Evolutionary conservation across 176 grass and related monocot genomes (phyloP).

Genomic region (Eremochloa ophiuroides): DNA sequence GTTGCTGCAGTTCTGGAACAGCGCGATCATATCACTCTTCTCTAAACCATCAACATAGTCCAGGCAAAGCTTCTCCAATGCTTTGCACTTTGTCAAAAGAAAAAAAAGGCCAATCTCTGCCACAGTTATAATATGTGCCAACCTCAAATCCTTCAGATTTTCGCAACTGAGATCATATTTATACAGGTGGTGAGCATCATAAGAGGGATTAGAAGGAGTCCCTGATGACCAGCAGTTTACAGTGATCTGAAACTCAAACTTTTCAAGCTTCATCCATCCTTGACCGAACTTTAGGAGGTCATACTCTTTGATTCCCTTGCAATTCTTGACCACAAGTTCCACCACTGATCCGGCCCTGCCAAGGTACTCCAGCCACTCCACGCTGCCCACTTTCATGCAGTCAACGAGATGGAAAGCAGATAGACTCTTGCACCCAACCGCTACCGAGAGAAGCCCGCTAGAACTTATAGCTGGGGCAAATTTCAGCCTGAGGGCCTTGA

Average conservation of each 20-base stretch:
- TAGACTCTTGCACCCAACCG: slow-evolving; percentile 51
- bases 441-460: slow-evolving; percentile 36
- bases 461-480: slow-evolving; percentile 1
- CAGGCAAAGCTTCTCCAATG: slow-evolving; percentile 52
- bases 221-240: slow-evolving; percentile 5
- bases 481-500: slow-evolving; percentile 46
- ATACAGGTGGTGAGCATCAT: background rate
- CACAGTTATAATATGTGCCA: slow-evolving; percentile 53
- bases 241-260: slow-evolving; percentile 42
- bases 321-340: slow-evolving; percentile 58
- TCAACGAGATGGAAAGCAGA: slow-evolving; percentile 38
- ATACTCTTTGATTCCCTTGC: slow-evolving; percentile 45
- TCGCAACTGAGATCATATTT: slow-evolving; percentile 30
- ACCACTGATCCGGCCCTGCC: slow-evolving; percentile 42
- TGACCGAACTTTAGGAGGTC: slow-evolving; percentile 52
- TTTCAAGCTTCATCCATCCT: slow-evolving; percentile 52
- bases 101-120: slow-evolving; percentile 37
- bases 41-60: slow-evolving; percentile 38
- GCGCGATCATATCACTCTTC: slow-evolving; percentile 52
- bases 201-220: background rate
- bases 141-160: slow-evolving; percentile 37
- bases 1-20: slow-evolving; percentile 49
- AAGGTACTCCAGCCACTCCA: slow-evolving; percentile 69
- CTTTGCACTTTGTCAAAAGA: slow-evolving; percentile 41
- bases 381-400: slow-evolving; percentile 37